Percentiles rank a stretch among this genome's conserved stretches.
Evolutionary conservation across 2,329 filamentous ascomycete species (phyloP).

Genomic region (Botrytis deweyae): DNA sequence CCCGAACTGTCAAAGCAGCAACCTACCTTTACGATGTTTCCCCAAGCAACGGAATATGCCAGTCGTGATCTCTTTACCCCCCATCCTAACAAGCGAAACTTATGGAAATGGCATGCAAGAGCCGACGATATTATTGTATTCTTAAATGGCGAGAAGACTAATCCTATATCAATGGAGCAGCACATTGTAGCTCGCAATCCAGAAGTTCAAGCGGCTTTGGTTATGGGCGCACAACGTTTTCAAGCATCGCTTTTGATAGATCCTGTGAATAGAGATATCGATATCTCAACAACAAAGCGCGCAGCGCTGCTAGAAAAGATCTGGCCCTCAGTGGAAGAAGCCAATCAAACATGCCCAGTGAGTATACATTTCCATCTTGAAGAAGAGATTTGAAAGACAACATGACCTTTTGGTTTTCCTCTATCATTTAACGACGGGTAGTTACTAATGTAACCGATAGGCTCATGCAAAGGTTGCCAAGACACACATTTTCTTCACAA

Average conservation of each 20-base stretch:
- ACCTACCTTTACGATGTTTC: neutral
- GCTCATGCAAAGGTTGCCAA: constrained; percentile 35
- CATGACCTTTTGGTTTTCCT: constrained; percentile 25
- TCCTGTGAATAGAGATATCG: neutral
- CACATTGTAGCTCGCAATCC: neutral
- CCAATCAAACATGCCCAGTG: neutral
- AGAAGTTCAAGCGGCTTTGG: neutral
- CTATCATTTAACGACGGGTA: constrained; percentile 7
- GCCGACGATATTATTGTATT: constrained; percentile 46
- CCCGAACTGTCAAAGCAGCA: neutral
- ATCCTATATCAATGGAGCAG: constrained; percentile 37
- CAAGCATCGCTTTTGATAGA: neutral
- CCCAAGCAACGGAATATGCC: neutral
- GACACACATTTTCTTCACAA: constrained; percentile 37
- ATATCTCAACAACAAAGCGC: neutral
- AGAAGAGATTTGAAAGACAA: constrained; percentile 37
- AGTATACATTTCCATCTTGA: neutral
- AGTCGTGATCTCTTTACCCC: constrained; percentile 28
- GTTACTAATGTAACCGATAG: neutral
- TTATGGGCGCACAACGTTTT: neutral
- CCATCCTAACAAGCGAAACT: constrained; percentile 38
- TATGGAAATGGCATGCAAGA: constrained; percentile 42
- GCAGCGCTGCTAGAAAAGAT: neutral
- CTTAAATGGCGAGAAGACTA: constrained; percentile 46
- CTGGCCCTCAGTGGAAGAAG: neutral